These are phyloP conservation scores for Coemansia sp. DNA, from an alignment of 192 early-diverging fungal species.

Conservation along the genomic window DNA sequence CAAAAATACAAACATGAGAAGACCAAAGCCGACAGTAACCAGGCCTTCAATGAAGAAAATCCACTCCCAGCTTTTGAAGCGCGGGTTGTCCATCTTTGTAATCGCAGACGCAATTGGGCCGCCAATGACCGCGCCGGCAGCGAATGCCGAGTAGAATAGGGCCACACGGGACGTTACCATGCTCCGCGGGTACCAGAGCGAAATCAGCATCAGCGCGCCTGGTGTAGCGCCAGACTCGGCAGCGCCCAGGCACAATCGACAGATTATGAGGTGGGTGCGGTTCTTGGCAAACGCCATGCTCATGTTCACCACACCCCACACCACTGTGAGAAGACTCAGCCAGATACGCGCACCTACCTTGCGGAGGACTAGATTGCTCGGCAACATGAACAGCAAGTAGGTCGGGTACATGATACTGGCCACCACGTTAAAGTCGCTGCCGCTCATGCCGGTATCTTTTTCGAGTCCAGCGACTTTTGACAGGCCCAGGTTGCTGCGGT, in stretches of 20 bases:
- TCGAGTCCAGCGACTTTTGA: constrained; percentile 35
- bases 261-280: constrained; percentile 25
- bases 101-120: constrained; percentile 39
- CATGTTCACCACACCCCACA: constrained; percentile 46
- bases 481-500: constrained; percentile 35
- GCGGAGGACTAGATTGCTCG: constrained; percentile 38
- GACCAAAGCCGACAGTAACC: constrained; percentile 23
- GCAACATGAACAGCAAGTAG: constrained; percentile 38
- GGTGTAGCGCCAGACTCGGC: constrained; percentile 40
- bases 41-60: constrained; percentile 46
- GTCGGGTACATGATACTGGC: constrained; percentile 44
- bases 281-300: constrained; percentile 47
- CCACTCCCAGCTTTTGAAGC: constrained; percentile 36
- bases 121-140: constrained; percentile 32
- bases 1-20: constrained; percentile 24
- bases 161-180: constrained; percentile 41
- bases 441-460: constrained; percentile 15
- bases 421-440: constrained; percentile 40
- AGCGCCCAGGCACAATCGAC: constrained; percentile 38
- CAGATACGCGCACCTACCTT: constrained; percentile 36
- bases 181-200: constrained; percentile 41
- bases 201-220: constrained; percentile 37
- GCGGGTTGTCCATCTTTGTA: constrained; percentile 25
- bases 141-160: constrained; percentile 38
- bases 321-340: constrained; percentile 38